phyloP scores from a whole-genome alignment of 1,284 basidiomycete genomes.

The Clitocybe nebularis region DNA sequence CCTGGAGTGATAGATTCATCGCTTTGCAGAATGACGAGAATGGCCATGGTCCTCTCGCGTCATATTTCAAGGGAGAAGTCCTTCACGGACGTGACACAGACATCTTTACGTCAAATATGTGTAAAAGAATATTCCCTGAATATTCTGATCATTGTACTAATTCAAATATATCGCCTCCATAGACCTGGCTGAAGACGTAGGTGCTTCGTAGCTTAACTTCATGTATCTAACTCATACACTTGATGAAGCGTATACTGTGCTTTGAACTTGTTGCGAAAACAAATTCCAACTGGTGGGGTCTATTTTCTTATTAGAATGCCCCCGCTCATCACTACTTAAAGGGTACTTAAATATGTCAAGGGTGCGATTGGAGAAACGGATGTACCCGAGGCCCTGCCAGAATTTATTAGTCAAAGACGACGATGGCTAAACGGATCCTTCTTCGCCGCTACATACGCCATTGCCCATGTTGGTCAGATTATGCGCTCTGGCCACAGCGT shows the following conservation, averaged over 20 bases:
- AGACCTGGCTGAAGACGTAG: slow-evolving; percentile 85
- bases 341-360: slow-evolving; percentile 96
- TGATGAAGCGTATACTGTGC: slow-evolving; percentile 84
- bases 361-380: slow-evolving; percentile 95
- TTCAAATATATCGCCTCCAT: slow-evolving; percentile 2
- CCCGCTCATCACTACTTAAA: slow-evolving; percentile 22
- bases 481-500: slow-evolving; percentile 82
- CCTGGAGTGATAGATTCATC: slow-evolving; percentile 55
- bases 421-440: slow-evolving; percentile 95
- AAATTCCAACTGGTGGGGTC: slow-evolving; percentile 72
- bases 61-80: slow-evolving; percentile 97
- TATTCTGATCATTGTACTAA: background rate
- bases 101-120: slow-evolving; percentile 94
- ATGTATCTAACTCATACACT: slow-evolving; percentile 4
- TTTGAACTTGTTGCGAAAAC: slow-evolving; percentile 95
- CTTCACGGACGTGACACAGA: slow-evolving; percentile 89
- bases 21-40: slow-evolving; percentile 86
- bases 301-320: background rate
- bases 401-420: slow-evolving; percentile 92
- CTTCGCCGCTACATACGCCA: slow-evolving; percentile 87
- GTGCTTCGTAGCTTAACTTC: slow-evolving; percentile 17
- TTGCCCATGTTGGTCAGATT: slow-evolving; percentile 83
- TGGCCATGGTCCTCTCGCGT: slow-evolving; percentile 86
- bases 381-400: slow-evolving; percentile 89
- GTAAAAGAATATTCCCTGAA: slow-evolving; percentile 38